Percentiles rank a stretch among this genome's conserved stretches.
phyloP scores from a whole-genome alignment of 805 yeast genomes.

The Candida michaelii region DNA sequence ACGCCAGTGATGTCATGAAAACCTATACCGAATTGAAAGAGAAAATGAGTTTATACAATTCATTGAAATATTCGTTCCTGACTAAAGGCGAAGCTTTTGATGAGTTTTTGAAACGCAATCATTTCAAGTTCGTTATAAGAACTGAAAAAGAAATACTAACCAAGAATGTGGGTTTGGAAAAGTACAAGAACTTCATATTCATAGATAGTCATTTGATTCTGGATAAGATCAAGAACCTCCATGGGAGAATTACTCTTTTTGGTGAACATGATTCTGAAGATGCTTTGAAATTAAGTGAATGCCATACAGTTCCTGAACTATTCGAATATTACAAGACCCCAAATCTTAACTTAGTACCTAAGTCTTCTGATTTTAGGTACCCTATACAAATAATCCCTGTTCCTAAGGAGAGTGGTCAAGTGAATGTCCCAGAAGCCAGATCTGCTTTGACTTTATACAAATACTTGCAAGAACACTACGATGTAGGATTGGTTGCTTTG shows the following conservation, averaged over 20 bases:
- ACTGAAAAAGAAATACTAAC: conserved; percentile 7
- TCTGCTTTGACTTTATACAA: conserved; percentile 6
- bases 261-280: no score
- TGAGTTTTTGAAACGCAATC: background rate
- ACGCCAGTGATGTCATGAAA: background rate
- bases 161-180: background rate
- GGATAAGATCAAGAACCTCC: background rate
- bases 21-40: background rate
- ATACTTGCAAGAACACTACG: background rate
- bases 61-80: background rate
- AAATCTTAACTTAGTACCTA: background rate
- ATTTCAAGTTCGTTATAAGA: conserved; percentile 1
- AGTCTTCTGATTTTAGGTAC: background rate
- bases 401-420: conserved; percentile 1
- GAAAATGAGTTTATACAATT: background rate
- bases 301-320: conserved; percentile 1
- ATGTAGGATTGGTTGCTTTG: conserved; percentile 10
- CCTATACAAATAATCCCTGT: conserved; percentile 1
- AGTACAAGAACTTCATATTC: background rate
- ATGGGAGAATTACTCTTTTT: background rate
- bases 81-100: background rate
- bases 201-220: conserved; percentile 7
- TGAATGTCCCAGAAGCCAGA: conserved; percentile 13
- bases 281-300: background rate
- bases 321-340: conserved; percentile 4